Percentiles rank a stretch among this genome's conserved stretches.
Conservation (phyloP, 176 grass and related monocot species). For the Eleusine indica region DNA sequence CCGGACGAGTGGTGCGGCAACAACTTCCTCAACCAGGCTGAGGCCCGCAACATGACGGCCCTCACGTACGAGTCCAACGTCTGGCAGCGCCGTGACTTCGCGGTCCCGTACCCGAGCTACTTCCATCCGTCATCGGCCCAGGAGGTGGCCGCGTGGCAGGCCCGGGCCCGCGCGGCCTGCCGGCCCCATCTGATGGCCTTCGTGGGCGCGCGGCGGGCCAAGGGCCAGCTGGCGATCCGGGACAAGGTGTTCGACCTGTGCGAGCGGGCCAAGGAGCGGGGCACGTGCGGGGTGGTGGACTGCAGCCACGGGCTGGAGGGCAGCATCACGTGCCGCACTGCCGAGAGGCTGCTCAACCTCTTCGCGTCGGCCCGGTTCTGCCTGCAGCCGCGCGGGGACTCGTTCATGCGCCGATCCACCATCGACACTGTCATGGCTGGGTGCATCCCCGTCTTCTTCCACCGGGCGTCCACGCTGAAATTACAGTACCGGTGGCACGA, state of each 20-base stretch:
- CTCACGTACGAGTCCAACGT: conserved; percentile 60
- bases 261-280: neutral
- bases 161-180: neutral
- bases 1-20: conserved; percentile 50
- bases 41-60: conserved; percentile 51
- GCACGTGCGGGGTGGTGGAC: conserved; percentile 50
- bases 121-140: conserved; percentile 59
- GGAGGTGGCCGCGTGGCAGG: conserved; percentile 60
- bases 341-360: conserved; percentile 38
- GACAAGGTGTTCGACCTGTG: conserved; percentile 58
- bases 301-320: conserved; percentile 43
- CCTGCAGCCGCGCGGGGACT: conserved; percentile 69
- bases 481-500: conserved; percentile 70
- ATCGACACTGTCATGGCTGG: conserved; percentile 61
- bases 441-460: conserved; percentile 80
- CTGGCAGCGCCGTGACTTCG: conserved; percentile 49
- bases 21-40: conserved; percentile 55
- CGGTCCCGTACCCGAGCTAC: conserved; percentile 71
- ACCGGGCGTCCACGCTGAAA: conserved; percentile 42
- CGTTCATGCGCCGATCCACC: conserved; percentile 59
- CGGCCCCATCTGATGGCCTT: conserved; percentile 60
- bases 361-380: conserved; percentile 58
- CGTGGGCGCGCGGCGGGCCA: conserved; percentile 44
- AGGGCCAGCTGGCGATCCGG: conserved; percentile 43
- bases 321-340: conserved; percentile 42